phyloP scores from a whole-genome alignment of 2,329 filamentous ascomycete genomes.

The Pyricularia sp. region DNA sequence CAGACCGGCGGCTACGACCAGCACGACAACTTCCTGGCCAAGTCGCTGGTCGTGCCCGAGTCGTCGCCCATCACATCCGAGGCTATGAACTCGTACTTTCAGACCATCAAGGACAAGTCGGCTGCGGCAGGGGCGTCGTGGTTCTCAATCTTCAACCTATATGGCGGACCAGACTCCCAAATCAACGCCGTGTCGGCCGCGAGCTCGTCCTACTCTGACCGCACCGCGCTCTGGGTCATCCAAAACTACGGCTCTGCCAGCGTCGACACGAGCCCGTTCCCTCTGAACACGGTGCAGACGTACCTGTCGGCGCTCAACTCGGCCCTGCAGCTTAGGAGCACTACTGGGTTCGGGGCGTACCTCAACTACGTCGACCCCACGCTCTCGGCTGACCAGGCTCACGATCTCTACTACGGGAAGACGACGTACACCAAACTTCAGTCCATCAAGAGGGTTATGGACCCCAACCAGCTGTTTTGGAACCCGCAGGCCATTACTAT shows the following conservation, averaged over 20 bases:
- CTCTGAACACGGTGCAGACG: slow-evolving; percentile 18
- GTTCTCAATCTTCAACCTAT: slow-evolving; percentile 21
- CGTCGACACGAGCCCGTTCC: slow-evolving; percentile 14
- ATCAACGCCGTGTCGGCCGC: slow-evolving; percentile 15
- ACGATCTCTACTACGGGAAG: slow-evolving; percentile 33
- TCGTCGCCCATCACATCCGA: neutral
- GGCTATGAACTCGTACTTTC: neutral
- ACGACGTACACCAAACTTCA: slow-evolving; percentile 22
- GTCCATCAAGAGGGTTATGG: slow-evolving; percentile 24
- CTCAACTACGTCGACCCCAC: slow-evolving; percentile 40
- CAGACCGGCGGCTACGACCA: slow-evolving; percentile 4
- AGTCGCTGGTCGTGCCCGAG: slow-evolving; percentile 7
- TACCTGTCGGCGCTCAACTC: slow-evolving; percentile 28
- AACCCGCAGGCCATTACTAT: slow-evolving; percentile 20
- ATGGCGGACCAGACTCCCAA: slow-evolving; percentile 23
- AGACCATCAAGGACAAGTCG: neutral
- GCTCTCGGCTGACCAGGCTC: slow-evolving; percentile 30
- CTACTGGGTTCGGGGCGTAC: slow-evolving; percentile 32
- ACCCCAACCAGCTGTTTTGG: slow-evolving; percentile 28
- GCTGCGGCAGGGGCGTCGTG: slow-evolving; percentile 8
- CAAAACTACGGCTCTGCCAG: slow-evolving; percentile 31
- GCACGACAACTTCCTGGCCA: slow-evolving; percentile 19
- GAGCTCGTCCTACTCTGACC: slow-evolving; percentile 24
- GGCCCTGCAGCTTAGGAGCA: slow-evolving; percentile 10
- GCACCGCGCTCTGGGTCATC: slow-evolving; percentile 33